phyloP scores from a whole-genome alignment of 257 asterid species.

The Solanum peruvianum region DNA sequence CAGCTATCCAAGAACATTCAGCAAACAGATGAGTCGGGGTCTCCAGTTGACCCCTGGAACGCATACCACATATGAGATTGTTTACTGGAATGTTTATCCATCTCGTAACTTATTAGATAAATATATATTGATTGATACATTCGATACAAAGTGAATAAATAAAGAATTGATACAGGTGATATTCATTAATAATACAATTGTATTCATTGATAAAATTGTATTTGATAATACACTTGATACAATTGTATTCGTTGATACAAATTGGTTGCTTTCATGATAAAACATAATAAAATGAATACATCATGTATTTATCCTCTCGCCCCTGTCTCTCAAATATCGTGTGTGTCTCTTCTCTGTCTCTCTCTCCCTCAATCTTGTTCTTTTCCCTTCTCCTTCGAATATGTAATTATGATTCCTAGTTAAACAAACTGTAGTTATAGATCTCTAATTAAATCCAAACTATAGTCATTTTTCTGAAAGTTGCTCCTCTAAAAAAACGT shows the following conservation, averaged over 20 bases:
- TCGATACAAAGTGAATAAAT: background rate
- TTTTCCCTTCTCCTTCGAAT: background rate
- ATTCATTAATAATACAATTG: background rate
- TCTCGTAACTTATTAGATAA: background rate
- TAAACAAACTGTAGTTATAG: background rate
- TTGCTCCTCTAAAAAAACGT: background rate
- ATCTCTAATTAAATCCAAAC: background rate
- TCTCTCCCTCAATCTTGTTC: background rate
- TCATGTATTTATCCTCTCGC: background rate
- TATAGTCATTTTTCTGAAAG: background rate
- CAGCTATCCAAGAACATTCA: too few species aligned
- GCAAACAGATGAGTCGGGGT: too few species aligned
- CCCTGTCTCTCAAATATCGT: background rate
- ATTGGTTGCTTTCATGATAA: background rate
- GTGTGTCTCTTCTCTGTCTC: too few species aligned
- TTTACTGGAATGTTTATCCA: background rate
- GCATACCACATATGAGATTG: too few species aligned
- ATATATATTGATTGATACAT: background rate
- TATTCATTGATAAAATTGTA: background rate
- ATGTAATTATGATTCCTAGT: background rate
- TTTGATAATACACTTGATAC: background rate
- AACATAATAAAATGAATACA: background rate
- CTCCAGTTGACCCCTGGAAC: too few species aligned
- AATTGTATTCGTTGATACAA: background rate
- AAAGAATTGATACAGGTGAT: background rate